Base-by-base conservation (phyloP, 176 grass and related monocot genomes). In the Luzula sylvatica region DNA sequence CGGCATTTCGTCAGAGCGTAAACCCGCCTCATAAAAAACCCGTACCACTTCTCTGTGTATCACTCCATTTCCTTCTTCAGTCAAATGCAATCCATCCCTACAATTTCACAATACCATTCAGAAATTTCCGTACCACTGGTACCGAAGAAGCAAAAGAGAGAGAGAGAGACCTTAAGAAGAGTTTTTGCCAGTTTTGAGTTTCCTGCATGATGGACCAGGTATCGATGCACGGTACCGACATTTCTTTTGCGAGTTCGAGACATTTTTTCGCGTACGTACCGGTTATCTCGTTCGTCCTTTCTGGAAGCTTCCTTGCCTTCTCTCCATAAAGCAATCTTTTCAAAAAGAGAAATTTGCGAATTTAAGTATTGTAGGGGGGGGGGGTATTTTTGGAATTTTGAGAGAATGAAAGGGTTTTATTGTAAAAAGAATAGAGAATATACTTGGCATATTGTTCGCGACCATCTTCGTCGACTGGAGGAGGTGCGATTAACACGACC, bases 261-360 rank as follows among this genome's bases (percentile, higher is more conserved):
- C 83, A 95, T 20, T 82, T 40, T 40, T 21, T 65, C 40, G 80
- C 83, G 78, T 95, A 88, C 25, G 71, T 53, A 20, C 90, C 80
- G 58, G 80, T 70, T 55, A 85, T 86, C 52, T 95, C 83, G 60
- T 95, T 95, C 26, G 77, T 95, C 58, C 83, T 85, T 75, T 88
- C 90, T 14, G 90, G 76, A 19, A 82, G 72, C 23, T 26, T 76
- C 15, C 71, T 76, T 1, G 80, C 70, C 25, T 88, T 65, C 20
- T 85, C 67, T 66, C 83, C 90, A 62, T 79, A 79, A 1, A 68
- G 22, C 13, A 83, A 78, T 38, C 90, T 95, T 56, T 6, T 15
- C 55, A 3, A 50, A 35, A 35, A 2, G 30, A 9, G 30, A 4
- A 35, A 35, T 35, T 35, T 35, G 30, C 30, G 9, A 35, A 35